phyloP scores from a whole-genome alignment of 2,329 filamentous ascomycete genomes.

The Botrytis aclada region DNA sequence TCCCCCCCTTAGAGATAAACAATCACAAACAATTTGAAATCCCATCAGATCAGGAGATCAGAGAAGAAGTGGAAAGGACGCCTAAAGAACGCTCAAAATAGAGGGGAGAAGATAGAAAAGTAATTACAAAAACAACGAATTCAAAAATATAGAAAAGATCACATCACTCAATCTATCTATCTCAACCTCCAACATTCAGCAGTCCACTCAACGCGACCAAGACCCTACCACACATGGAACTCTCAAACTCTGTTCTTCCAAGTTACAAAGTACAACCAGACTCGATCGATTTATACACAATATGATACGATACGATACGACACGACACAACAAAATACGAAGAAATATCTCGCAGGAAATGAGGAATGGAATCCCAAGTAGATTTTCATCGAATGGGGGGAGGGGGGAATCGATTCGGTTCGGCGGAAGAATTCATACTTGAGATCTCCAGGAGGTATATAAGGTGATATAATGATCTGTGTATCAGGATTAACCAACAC shows the following conservation, averaged over 20 bases:
- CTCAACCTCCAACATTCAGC: background rate
- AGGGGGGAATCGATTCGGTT: no score
- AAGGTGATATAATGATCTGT: no score
- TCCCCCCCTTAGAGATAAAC: background rate
- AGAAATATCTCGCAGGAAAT: no score
- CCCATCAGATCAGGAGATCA: rapidly evolving
- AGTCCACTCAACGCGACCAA: background rate
- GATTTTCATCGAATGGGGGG: no score
- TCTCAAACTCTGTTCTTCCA: background rate
- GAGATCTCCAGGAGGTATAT: no score
- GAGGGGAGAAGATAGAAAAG: no score
- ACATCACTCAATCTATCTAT: background rate
- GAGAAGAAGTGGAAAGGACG: background rate
- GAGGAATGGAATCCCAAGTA: no score
- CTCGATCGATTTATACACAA: background rate
- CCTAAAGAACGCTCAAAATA: no score
- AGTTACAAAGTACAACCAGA: no score
- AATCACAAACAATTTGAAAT: background rate
- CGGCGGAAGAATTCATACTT: no score
- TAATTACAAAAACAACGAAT: background rate
- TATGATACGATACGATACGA: background rate
- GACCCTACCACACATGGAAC: background rate
- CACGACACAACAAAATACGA: no score
- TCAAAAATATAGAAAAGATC: background rate
- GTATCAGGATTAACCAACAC: no score